phyloP scores from a whole-genome alignment of 1,284 basidiomycete genomes.

The Ustilago loliicola region DNA sequence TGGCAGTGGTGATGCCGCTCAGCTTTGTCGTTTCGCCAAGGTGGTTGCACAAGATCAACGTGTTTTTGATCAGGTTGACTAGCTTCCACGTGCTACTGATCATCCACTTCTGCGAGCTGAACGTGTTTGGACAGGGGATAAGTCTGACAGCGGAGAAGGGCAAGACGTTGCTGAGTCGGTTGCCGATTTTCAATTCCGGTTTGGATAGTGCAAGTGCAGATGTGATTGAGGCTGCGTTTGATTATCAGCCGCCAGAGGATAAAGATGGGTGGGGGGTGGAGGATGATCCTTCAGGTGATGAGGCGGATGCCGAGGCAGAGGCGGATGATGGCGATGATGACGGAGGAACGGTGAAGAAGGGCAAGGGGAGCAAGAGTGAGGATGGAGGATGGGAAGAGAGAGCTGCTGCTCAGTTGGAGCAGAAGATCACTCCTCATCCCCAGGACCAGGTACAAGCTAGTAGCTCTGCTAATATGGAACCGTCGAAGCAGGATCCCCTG shows the following conservation, averaged over 20 bases:
- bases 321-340: background rate
- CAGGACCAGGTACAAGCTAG: background rate
- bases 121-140: constrained; percentile 69
- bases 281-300: constrained; percentile 23
- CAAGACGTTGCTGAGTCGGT: constrained; percentile 29
- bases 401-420: constrained; percentile 25
- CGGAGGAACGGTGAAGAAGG: background rate
- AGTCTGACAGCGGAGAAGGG: constrained; percentile 58
- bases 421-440: constrained; percentile 14
- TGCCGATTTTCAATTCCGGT: constrained; percentile 30
- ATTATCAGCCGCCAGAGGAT: constrained; percentile 26
- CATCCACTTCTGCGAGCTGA: constrained; percentile 86
- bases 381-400: constrained; percentile 39
- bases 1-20: constrained; percentile 54
- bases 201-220: constrained; percentile 35
- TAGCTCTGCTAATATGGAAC: background rate
- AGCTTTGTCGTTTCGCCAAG: constrained; percentile 53
- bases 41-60: constrained; percentile 76
- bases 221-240: constrained; percentile 52
- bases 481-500: constrained; percentile 15
- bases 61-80: constrained; percentile 76
- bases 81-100: constrained; percentile 86
- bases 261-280: constrained; percentile 30
- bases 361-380: background rate
- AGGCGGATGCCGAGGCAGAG: constrained; percentile 30